Evolutionary conservation across 306 rosid genomes (phyloP).

Genomic region (Leucaena leucocephala): DNA sequence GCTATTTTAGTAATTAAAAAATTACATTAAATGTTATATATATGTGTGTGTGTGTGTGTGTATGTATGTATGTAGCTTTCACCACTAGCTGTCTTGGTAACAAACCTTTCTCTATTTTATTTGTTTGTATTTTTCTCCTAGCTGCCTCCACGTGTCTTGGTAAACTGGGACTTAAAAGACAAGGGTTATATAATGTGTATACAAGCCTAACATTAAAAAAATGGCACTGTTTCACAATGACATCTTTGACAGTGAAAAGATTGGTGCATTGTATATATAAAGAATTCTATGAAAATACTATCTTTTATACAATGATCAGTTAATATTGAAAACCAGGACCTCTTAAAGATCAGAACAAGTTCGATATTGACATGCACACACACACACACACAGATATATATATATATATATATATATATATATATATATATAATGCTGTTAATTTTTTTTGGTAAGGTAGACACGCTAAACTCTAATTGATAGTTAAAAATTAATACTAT

Average conservation of each 20-base stretch:
- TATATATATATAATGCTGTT: too few species aligned
- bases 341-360: background rate
- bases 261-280: background rate
- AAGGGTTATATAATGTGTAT: background rate
- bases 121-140: background rate
- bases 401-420: too few species aligned
- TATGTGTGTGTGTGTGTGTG: too few species aligned
- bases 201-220: background rate
- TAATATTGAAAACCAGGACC: background rate
- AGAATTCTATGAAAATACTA: too few species aligned
- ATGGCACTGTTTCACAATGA: constrained; percentile 1
- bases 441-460: too few species aligned
- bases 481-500: too few species aligned
- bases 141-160: background rate
- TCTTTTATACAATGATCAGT: background rate
- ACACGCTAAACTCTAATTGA: too few species aligned
- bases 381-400: background rate
- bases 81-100: too few species aligned
- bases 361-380: background rate
- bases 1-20: too few species aligned
- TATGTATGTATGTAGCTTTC: too few species aligned
- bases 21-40: too few species aligned
- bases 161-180: constrained; percentile 8
- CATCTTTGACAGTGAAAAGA: constrained; percentile 20
- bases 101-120: background rate